Percentiles rank a stretch among this genome's conserved stretches.
Evolutionary conservation across 345 rosid species (phyloP).

Genomic region (Eucalyptus victrix): DNA sequence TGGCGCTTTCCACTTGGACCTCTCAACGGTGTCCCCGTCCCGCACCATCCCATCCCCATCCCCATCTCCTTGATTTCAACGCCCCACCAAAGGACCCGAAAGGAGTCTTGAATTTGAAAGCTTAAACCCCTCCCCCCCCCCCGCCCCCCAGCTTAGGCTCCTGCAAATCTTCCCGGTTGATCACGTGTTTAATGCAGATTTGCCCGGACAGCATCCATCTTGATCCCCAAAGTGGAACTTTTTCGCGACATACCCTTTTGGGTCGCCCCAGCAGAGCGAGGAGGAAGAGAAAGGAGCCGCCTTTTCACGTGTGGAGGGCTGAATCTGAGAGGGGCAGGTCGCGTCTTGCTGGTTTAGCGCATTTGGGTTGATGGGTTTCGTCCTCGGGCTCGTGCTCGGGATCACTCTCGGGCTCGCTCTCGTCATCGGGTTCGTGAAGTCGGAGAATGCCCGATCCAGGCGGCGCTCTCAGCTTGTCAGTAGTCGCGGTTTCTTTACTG

Average conservation of each 20-base stretch:
- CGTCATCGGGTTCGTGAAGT: constrained; percentile 62
- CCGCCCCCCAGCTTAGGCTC: not conserved
- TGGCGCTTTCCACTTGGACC: not conserved
- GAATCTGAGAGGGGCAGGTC: not conserved
- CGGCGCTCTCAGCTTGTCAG: constrained; percentile 73
- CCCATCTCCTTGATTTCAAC: not conserved
- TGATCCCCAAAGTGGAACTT: not conserved
- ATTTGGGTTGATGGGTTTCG: constrained; percentile 31
- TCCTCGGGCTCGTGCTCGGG: constrained; percentile 62
- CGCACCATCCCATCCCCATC: not conserved
- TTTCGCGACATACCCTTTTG: not conserved
- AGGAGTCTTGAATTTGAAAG: not conserved
- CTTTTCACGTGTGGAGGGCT: not conserved
- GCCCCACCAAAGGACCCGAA: not conserved
- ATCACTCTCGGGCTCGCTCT: constrained; percentile 52
- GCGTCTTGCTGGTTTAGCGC: not conserved
- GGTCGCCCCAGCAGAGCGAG: not conserved
- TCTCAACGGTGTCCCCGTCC: not conserved
- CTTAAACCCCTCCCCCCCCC: not conserved
- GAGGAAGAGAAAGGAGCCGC: not conserved
- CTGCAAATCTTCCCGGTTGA: not conserved
- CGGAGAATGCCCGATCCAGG: constrained; percentile 84
- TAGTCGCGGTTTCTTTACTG: not conserved
- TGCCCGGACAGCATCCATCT: not conserved
- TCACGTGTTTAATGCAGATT: not conserved